Evolutionary conservation across 768 basidiomycete genomes (phyloP), one percentile per base, ranked within the genome.

Genomic region (Cyathus striatus): DNA sequence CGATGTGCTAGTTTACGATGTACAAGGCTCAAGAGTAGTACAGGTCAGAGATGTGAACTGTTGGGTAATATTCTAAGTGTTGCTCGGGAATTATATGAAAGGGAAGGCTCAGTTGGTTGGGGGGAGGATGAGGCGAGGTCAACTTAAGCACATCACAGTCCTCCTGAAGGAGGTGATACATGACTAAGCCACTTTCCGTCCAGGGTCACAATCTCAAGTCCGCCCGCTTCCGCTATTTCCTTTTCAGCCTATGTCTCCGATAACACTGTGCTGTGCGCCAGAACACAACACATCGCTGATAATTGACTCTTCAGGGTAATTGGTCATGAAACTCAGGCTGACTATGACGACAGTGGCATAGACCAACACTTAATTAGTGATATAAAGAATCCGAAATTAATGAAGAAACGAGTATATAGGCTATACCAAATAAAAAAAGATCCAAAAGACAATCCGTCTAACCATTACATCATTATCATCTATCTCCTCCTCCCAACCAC

Each of bases 161-260:
- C 35, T 37, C 35, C 35, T 37, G 14, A 37, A 37, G 35, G 9
- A 37, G 14, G 35, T 20, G 35, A 37, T 37, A 37, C n/a, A 14
- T 37, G 35, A 37, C 35, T 37, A 37, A 37, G 35, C 35, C 3
- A 82, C 54, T 72, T 66, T 51, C 77, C 72, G 67, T 64, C 82
- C 21, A 76, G 70, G 39, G 92, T 62, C 3, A 90, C 79, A 68
- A 92, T 91, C 30, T 74, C 70, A 36, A 92, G 66, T 27, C 83
- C 85, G 30, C n/a, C n/a, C n/a, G n/a, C n/a, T n/a, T n/a, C n/a
- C n/a, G n/a, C n/a, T n/a, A n/a, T n/a, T n/a, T n/a, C n/a, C n/a
- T n/a, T 32, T 32, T 32, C 30, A 16, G 12, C 30, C 30, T 32
- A 32, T 32, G 13, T 32, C 30, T 32, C 17, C 30, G 30, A 32